phyloP scores from a whole-genome alignment of 2,329 filamentous ascomycete species.

The Xylariales sp. region DNA sequence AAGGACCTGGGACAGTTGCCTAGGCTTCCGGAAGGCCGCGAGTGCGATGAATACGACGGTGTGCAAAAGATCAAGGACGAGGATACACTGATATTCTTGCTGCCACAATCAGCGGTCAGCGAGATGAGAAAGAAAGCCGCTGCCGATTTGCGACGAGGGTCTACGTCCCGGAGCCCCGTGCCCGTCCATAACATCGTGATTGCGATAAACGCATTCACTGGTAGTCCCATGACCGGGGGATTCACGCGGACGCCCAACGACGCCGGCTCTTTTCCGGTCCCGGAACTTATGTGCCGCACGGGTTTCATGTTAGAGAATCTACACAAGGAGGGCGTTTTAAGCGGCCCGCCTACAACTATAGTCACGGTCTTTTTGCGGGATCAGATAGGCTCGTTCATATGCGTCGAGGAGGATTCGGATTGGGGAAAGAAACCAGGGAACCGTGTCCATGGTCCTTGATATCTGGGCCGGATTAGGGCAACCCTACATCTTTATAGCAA shows the following conservation, averaged over 20 bases:
- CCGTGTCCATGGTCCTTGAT: too few species aligned
- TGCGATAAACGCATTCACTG: neutral
- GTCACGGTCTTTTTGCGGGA: neutral
- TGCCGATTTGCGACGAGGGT: too few species aligned
- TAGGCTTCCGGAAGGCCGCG: conserved; percentile 8
- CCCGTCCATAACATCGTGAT: neutral
- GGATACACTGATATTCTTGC: conserved; percentile 10
- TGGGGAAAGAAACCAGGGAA: neutral
- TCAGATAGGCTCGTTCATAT: neutral
- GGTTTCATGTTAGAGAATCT: neutral
- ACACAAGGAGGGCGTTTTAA: neutral
- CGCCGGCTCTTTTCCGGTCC: neutral
- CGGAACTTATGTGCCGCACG: conserved; percentile 8
- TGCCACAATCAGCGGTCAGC: too few species aligned
- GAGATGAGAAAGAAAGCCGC: too few species aligned
- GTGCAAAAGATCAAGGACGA: conserved; percentile 12
- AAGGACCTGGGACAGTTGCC: conserved; percentile 12
- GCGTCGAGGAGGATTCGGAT: neutral
- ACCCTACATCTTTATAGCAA: neutral
- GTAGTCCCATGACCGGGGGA: neutral
- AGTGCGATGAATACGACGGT: neutral
- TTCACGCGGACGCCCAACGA: too few species aligned
- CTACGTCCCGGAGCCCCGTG: accelerated
- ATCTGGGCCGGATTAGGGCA: neutral
- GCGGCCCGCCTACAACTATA: accelerated